Conservation (phyloP, 225 moss, liverwort and hornwort species). For the Sphagnum contortum region DNA sequence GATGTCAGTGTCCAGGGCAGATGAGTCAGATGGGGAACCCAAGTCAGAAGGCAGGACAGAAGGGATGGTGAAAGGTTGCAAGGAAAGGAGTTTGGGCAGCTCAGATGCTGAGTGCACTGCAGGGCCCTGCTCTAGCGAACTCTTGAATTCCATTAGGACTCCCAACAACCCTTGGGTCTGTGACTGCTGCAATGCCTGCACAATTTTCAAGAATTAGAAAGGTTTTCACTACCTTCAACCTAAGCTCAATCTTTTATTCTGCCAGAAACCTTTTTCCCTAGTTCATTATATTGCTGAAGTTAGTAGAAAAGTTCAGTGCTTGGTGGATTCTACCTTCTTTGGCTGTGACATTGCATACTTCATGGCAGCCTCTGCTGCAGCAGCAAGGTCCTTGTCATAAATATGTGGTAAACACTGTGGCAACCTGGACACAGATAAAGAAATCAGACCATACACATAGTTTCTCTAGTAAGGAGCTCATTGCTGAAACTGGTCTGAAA, state of each 20-base stretch:
- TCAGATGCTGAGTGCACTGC: slow-evolving; percentile 57
- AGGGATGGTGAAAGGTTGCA: slow-evolving; percentile 52
- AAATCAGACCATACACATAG: no score
- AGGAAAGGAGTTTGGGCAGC: slow-evolving; percentile 63
- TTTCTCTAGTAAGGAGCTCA: no score
- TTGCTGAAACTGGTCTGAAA: no score
- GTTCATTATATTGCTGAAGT: no score
- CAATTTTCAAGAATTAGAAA: slow-evolving; percentile 18
- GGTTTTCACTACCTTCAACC: not conserved
- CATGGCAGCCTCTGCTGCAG: slow-evolving; percentile 81
- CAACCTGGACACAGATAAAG: slow-evolving; percentile 23
- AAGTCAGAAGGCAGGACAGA: slow-evolving; percentile 26
- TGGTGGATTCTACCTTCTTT: slow-evolving; percentile 48
- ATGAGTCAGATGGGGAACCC: slow-evolving; percentile 42
- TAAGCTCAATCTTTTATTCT: no score
- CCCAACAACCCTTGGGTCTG: slow-evolving; percentile 66
- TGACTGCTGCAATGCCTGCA: slow-evolving; percentile 7
- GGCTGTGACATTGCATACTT: slow-evolving; percentile 40
- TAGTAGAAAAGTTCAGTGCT: not conserved
- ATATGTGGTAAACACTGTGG: slow-evolving; percentile 33
- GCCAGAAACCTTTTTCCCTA: no score
- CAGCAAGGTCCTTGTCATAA: slow-evolving; percentile 81
- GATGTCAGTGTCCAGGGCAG: slow-evolving; percentile 31
- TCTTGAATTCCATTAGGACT: slow-evolving; percentile 60
- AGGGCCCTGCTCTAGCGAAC: slow-evolving; percentile 52